Evolutionary conservation across 345 rosid genomes (phyloP).

Genomic region (Eucalyptus marginata): DNA sequence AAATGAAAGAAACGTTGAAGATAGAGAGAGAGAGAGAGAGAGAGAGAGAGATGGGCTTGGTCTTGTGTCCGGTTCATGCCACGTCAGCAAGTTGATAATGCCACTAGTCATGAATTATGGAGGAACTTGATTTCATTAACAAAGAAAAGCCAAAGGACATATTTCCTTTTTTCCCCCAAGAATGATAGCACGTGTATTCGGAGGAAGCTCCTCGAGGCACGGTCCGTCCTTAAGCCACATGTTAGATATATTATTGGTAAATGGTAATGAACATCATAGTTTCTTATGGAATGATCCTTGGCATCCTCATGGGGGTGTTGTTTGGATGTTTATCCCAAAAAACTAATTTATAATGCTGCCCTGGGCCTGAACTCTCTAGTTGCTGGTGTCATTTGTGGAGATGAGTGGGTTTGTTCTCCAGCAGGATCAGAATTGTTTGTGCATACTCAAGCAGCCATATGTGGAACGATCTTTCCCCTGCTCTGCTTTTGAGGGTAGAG

Average conservation of each 20-base stretch:
- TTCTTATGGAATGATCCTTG: neutral
- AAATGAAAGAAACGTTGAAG: neutral
- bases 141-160: neutral
- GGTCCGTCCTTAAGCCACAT: neutral
- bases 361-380: neutral
- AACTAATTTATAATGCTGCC: neutral
- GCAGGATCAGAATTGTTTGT: no score
- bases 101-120: neutral
- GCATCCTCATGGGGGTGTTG: neutral
- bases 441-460: neutral
- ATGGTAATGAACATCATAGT: neutral
- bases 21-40: no score
- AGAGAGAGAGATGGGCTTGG: no score
- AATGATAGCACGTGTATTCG: rapidly evolving
- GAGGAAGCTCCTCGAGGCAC: neutral
- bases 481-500: neutral
- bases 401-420: no score
- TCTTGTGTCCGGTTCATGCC: neutral
- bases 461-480: neutral
- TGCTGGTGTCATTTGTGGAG: neutral
- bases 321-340: neutral
- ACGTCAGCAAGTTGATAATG: neutral
- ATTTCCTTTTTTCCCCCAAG: no score
- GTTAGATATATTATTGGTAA: neutral
- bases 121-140: neutral